phyloP scores from a whole-genome alignment of 306 rosid species.

The Carpinus fangiana region DNA sequence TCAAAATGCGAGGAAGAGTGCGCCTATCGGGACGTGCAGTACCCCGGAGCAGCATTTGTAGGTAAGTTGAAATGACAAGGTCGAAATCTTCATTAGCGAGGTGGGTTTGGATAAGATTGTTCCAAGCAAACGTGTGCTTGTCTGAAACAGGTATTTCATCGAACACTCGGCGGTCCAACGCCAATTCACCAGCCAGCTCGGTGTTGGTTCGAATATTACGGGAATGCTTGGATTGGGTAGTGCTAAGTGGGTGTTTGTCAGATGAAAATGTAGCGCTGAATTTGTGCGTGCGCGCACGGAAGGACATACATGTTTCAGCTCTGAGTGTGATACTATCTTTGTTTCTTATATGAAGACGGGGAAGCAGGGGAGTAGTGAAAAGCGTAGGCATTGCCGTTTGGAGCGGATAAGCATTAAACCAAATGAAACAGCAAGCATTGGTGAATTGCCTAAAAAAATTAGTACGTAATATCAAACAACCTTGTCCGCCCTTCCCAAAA shows the following conservation, averaged over 20 bases:
- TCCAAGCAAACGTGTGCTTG: constrained; percentile 72
- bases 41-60: constrained; percentile 56
- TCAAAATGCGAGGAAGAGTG: constrained; percentile 64
- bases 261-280: not conserved
- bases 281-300: not conserved
- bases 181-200: not conserved
- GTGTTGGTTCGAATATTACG: not conserved
- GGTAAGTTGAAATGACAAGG: constrained; percentile 42
- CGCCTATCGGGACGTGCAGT: constrained; percentile 49
- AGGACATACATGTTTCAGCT: not conserved
- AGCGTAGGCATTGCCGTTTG: not conserved
- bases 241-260: constrained; percentile 5
- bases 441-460: too few species aligned
- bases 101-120: constrained; percentile 62
- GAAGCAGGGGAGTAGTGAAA: not conserved
- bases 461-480: too few species aligned
- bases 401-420: too few species aligned
- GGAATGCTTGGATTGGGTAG: constrained; percentile 12
- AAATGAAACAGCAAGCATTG: too few species aligned
- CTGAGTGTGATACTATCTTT: not conserved
- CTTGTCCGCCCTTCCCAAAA: too few species aligned
- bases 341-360: not conserved
- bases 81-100: constrained; percentile 35
- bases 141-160: constrained; percentile 58
- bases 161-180: constrained; percentile 37